A percentile compares a stretch with the other conserved stretches of the same genome.
Conservation (phyloP, 306 rosid species). For the Acacia acuminata region DNA sequence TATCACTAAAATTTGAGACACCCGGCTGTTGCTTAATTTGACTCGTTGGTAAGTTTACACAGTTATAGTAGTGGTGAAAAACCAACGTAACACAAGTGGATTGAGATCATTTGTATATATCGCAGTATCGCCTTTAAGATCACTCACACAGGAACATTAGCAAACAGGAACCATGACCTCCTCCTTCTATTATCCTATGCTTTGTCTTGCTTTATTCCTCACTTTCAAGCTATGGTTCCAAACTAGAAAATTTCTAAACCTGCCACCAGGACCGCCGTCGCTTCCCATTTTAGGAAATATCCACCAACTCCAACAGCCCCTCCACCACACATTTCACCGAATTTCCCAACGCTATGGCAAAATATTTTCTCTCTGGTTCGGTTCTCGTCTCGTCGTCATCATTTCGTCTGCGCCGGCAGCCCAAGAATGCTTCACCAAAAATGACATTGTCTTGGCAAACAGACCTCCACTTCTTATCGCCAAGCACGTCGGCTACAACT, state of each 20-base stretch:
- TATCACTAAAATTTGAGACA: too few species aligned
- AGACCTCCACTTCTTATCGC: conserved; percentile 33
- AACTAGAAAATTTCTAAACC: conserved; percentile 14
- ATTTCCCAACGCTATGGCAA: neutral
- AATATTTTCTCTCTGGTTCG: neutral
- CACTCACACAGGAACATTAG: neutral
- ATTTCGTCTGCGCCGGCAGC: conserved; percentile 31
- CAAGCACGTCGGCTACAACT: conserved; percentile 31
- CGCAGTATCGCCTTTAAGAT: neutral
- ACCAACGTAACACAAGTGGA: too few species aligned
- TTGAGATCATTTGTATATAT: too few species aligned
- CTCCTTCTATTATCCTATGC: neutral
- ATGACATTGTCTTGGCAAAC: conserved; percentile 46
- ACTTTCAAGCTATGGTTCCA: neutral
- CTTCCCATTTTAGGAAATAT: neutral
- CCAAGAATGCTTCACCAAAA: conserved; percentile 49
- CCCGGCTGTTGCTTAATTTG: too few species aligned
- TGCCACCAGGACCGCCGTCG: conserved; percentile 40
- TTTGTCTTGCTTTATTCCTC: neutral
- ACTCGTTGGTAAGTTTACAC: too few species aligned
- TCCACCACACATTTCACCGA: neutral
- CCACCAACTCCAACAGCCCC: neutral
- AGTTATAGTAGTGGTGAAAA: too few species aligned
- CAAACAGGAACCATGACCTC: neutral
- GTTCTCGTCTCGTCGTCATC: conserved; percentile 26